Evolutionary conservation across 23 red algal genomes (phyloP).

Genomic region (Gracilaria caudata): DNA sequence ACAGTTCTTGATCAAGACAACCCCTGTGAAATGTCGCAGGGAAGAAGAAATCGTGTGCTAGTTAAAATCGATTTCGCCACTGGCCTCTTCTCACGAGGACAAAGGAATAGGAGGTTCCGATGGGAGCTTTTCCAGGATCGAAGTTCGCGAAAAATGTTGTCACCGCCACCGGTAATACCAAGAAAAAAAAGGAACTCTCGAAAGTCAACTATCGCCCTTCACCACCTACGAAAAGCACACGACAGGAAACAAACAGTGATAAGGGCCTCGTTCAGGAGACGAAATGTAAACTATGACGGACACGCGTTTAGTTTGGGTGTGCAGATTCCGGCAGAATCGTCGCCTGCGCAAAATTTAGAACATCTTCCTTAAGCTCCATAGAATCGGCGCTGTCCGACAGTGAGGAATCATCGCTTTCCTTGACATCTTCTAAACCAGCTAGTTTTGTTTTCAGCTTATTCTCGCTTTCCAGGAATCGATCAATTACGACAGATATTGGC

Average conservation of each 20-base stretch:
- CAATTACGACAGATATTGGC: constrained; percentile 40
- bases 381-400: constrained; percentile 6
- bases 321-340: neutral
- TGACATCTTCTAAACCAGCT: neutral
- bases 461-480: constrained; percentile 62
- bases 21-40: neutral
- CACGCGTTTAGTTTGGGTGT: neutral
- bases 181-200: neutral
- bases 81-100: neutral
- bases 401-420: constrained; percentile 2
- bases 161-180: neutral
- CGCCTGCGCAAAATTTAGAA: neutral
- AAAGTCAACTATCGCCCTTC: neutral
- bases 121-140: neutral
- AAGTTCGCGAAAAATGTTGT: neutral
- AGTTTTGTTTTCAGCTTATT: constrained; percentile 28
- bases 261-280: neutral
- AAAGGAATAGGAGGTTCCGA: neutral
- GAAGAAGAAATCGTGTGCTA: neutral
- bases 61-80: constrained; percentile 11
- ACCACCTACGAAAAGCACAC: neutral
- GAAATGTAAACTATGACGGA: neutral
- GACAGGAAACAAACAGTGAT: neutral
- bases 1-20: neutral
- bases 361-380: neutral